Evolutionary conservation across 106 monocot species (phyloP).

Genomic region (Gastrodia elata): DNA sequence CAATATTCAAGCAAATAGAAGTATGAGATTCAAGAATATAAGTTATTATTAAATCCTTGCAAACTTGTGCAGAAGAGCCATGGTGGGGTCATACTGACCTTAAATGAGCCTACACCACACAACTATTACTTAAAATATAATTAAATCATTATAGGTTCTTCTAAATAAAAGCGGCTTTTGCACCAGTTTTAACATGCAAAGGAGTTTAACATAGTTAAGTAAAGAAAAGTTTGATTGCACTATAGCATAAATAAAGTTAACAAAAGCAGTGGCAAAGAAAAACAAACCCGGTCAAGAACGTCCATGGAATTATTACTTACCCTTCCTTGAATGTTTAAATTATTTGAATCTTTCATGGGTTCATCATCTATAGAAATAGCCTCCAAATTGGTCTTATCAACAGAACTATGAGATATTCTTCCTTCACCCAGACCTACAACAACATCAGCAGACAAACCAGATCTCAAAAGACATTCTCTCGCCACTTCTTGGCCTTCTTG

Average conservation of each 20-base stretch:
- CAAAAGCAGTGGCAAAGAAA: background rate
- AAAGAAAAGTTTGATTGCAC: background rate
- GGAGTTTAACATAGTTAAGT: background rate
- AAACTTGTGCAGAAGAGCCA: background rate
- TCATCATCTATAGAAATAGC: constrained; percentile 15
- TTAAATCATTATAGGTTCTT: background rate
- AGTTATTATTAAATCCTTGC: background rate
- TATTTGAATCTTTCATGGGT: background rate
- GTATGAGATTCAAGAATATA: background rate
- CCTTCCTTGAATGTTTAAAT: background rate
- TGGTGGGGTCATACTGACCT: background rate
- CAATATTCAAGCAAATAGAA: background rate
- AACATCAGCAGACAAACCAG: constrained; percentile 52
- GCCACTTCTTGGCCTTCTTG: constrained; percentile 75
- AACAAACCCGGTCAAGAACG: background rate
- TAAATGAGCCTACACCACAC: background rate
- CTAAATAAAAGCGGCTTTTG: background rate
- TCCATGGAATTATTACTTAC: background rate
- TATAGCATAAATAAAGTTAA: background rate
- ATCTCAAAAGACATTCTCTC: constrained; percentile 67
- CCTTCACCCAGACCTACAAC: constrained; percentile 1
- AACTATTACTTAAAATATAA: background rate
- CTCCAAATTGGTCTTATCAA: constrained; percentile 12
- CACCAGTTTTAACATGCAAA: background rate
- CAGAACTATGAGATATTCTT: constrained; percentile 13